These are phyloP conservation scores for Aspergillus ellipticus DNA, from an alignment of 495 filamentous ascomycete species.

Conservation along the genomic window DNA sequence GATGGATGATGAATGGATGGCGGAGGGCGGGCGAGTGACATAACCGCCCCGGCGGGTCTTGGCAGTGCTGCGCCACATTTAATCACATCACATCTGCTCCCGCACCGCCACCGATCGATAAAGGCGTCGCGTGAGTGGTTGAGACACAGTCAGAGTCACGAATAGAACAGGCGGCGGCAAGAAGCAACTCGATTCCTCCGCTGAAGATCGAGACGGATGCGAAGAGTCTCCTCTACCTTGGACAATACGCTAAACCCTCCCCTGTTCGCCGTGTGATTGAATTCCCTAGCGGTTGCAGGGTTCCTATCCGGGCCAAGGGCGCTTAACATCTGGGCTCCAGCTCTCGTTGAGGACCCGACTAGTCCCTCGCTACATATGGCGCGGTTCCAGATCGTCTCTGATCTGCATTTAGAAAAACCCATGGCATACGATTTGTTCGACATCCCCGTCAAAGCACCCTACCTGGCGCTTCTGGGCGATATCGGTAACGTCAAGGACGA, in stretches of 20 bases:
- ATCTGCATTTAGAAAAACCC: constrained; percentile 53
- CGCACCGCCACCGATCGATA: neutral
- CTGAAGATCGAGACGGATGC: neutral
- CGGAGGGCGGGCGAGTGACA: neutral
- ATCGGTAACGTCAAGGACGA: constrained; percentile 47
- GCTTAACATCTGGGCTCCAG: neutral
- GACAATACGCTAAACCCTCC: no score
- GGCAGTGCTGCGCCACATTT: neutral
- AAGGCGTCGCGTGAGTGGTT: neutral
- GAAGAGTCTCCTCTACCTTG: neutral
- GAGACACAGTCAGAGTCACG: neutral
- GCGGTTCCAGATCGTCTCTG: constrained; percentile 52
- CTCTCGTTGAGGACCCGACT: neutral
- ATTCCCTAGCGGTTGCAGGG: neutral
- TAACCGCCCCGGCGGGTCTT: neutral
- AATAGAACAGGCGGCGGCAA: neutral
- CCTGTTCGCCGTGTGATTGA: neutral
- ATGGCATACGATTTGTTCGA: constrained; percentile 45
- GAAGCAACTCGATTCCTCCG: neutral
- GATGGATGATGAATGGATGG: neutral
- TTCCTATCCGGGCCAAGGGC: neutral
- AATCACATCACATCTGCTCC: neutral
- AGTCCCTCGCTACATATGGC: constrained; percentile 13
- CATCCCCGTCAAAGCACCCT: constrained; percentile 40
- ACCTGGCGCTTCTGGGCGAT: constrained; percentile 55